phyloP scores from a whole-genome alignment of 768 basidiomycete species.

The Suillus ampliporus region DNA sequence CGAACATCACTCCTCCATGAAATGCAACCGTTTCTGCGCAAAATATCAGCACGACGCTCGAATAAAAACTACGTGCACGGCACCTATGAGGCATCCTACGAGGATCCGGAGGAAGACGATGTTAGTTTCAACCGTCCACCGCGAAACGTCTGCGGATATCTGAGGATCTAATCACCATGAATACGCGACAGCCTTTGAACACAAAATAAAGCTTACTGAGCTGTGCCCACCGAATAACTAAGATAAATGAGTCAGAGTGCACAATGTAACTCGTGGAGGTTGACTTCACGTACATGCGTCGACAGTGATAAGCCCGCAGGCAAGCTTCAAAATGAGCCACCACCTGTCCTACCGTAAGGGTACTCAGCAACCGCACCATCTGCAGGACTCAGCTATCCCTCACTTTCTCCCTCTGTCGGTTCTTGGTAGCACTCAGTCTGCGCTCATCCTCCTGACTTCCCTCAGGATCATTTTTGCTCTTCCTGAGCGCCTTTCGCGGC shows the following conservation, averaged over 20 bases:
- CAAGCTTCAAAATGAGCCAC: conserved; percentile 63
- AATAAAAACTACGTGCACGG: conserved; percentile 13
- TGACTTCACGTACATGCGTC: conserved; percentile 68
- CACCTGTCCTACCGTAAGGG: conserved; percentile 55
- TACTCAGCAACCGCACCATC: conserved; percentile 8
- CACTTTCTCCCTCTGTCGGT: conserved; percentile 34
- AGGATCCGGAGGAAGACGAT: conserved; percentile 61
- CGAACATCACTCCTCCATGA: conserved; percentile 66
- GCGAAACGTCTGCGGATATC: conserved; percentile 42
- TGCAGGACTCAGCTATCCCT: neutral
- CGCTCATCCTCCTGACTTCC: neutral
- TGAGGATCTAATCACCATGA: conserved; percentile 42
- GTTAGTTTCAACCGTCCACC: conserved; percentile 59
- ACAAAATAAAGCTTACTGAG: conserved; percentile 51
- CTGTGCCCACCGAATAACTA: conserved; percentile 83
- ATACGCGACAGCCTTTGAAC: conserved; percentile 2
- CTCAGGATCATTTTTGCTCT: conserved; percentile 5
- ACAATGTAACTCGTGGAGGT: conserved; percentile 10
- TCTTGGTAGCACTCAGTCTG: neutral
- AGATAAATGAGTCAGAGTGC: conserved; percentile 6
- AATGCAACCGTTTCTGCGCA: conserved; percentile 76
- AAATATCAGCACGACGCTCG: neutral
- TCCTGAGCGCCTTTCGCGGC: conserved; percentile 52
- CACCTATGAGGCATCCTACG: conserved; percentile 69
- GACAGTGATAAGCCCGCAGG: conserved; percentile 59